Conservation (phyloP, 148 eudicot genomes). For the Fagopyrum tataricum region DNA sequence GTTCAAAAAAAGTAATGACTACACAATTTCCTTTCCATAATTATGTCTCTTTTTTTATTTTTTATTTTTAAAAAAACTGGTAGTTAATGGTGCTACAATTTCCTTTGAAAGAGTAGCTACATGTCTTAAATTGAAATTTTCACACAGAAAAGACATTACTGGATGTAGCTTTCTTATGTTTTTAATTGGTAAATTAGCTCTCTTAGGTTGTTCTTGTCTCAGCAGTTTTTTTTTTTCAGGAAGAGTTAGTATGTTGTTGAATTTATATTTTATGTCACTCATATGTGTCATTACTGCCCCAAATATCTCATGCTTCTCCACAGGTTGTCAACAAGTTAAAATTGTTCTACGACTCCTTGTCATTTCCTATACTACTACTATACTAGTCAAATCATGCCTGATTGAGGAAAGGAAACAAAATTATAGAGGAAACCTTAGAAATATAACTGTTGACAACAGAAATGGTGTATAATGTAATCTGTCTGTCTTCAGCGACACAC, state of each 20-base stretch:
- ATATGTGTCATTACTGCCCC: background rate
- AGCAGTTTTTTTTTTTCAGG: background rate
- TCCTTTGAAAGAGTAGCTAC: background rate
- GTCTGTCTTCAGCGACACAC: background rate
- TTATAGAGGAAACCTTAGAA: background rate
- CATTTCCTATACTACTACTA: background rate
- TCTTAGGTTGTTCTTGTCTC: background rate
- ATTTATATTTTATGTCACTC: background rate
- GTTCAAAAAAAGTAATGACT: too few relatives aligned
- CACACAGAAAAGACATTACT: background rate
- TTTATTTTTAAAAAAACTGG: background rate
- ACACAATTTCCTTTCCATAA: background rate
- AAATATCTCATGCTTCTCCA: background rate
- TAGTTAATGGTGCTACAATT: background rate
- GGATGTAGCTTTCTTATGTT: background rate
- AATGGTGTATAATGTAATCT: background rate
- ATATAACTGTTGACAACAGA: background rate
- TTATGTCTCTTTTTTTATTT: background rate
- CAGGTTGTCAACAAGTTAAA: background rate
- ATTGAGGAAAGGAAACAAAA: background rate
- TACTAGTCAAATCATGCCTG: background rate
- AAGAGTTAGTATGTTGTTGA: background rate
- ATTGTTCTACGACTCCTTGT: background rate
- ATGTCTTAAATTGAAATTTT: background rate
- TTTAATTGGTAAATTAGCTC: background rate